These are phyloP conservation scores for Alectoria sarmentosa DNA, from an alignment of 495 filamentous ascomycete species.

Conservation along the genomic window DNA sequence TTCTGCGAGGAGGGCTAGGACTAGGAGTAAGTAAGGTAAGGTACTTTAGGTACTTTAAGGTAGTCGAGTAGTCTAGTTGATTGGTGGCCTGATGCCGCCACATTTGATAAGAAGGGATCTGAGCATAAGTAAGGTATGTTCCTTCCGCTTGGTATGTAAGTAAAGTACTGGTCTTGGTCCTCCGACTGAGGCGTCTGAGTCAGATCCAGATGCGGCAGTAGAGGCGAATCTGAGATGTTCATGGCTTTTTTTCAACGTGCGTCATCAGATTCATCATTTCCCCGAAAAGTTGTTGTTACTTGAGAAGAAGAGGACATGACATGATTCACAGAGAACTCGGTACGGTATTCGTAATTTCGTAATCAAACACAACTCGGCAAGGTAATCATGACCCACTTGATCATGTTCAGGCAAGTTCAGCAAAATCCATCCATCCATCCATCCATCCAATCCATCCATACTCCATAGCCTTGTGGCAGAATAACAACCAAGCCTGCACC, in stretches of 20 bases:
- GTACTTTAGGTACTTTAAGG: too few relatives aligned
- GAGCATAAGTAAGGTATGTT: too few relatives aligned
- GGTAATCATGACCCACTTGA: neutral
- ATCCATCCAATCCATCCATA: too few relatives aligned
- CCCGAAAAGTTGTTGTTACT: too few relatives aligned
- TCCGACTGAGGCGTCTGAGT: neutral
- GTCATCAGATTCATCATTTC: neutral
- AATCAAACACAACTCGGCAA: too few relatives aligned
- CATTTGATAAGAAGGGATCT: neutral
- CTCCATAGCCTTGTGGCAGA: neutral
- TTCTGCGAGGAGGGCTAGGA: neutral
- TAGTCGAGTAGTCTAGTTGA: neutral
- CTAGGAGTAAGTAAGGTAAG: too few relatives aligned
- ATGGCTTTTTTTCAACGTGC: neutral
- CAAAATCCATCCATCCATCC: too few relatives aligned
- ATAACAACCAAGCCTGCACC: neutral
- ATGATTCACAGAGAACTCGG: too few relatives aligned
- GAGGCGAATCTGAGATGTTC: neutral
- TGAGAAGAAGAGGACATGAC: too few relatives aligned
- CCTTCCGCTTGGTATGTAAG: too few relatives aligned
- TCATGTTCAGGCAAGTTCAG: neutral
- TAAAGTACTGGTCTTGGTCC: too few relatives aligned
- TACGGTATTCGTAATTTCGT: too few relatives aligned
- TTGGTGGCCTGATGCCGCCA: constrained; percentile 1
- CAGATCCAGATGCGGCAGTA: neutral